These are phyloP conservation scores for Posidonia australis DNA, from an alignment of 106 monocot species.

Conservation along the genomic window DNA sequence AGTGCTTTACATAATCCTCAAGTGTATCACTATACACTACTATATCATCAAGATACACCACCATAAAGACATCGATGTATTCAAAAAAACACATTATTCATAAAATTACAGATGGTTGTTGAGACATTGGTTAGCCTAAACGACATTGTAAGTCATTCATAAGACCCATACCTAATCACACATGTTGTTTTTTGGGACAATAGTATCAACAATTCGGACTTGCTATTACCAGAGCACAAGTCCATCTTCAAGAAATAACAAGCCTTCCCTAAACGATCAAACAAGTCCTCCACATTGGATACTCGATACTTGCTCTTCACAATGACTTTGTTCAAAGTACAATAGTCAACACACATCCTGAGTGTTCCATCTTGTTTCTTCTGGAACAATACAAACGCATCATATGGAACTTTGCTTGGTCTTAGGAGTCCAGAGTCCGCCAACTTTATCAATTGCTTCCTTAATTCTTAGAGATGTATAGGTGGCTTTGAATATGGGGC, in stretches of 20 bases:
- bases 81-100: conserved; percentile 2
- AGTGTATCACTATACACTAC: no score
- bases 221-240: background rate
- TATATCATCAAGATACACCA: no score
- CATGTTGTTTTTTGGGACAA: background rate
- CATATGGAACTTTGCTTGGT: background rate
- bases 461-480: background rate
- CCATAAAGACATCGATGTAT: background rate
- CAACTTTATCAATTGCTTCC: background rate
- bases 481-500: background rate
- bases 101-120: background rate
- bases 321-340: conserved; percentile 2
- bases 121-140: background rate
- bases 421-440: background rate
- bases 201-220: background rate
- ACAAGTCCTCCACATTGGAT: background rate
- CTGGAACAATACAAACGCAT: background rate
- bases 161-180: no score
- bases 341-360: background rate
- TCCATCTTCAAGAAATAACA: background rate
- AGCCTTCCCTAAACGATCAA: background rate
- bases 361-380: conserved; percentile 4
- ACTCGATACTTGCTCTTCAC: background rate
- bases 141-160: no score
- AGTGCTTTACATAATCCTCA: no score